A percentile compares a stretch with the other conserved stretches of the same genome.
Evolutionary conservation across 805 yeast genomes (phyloP).

Genomic region (Cephaloascus fragrans): DNA sequence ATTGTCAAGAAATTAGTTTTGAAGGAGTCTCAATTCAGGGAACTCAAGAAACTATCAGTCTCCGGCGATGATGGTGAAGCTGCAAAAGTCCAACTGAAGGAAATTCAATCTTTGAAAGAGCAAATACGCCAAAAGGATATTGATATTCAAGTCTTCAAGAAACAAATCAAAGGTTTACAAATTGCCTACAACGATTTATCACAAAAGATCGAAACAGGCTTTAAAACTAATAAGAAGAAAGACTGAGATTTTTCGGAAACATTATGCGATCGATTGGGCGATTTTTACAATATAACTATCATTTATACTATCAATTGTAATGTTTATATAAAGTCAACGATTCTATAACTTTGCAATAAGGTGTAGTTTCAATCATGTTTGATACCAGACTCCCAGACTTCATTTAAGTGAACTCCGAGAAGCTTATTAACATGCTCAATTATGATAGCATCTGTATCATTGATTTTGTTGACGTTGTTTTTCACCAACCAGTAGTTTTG

Average conservation of each 20-base stretch:
- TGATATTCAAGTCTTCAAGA: constrained; percentile 36
- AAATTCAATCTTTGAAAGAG: constrained; percentile 22
- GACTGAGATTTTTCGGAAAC: too few species aligned
- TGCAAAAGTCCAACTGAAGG: constrained; percentile 7
- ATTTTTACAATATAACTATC: too few species aligned
- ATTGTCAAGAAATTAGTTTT: constrained; percentile 42
- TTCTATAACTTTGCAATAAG: too few species aligned
- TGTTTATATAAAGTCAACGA: too few species aligned
- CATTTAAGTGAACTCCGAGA: constrained; percentile 49
- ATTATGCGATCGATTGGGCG: too few species aligned
- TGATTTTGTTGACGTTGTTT: constrained; percentile 18
- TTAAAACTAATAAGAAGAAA: constrained; percentile 12
- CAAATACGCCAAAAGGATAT: constrained; percentile 27
- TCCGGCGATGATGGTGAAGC: neutral
- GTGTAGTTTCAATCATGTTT: constrained; percentile 1
- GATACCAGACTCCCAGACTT: constrained; percentile 49
- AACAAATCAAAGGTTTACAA: constrained; percentile 44
- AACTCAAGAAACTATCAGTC: neutral
- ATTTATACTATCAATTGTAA: too few species aligned
- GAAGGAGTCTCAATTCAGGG: constrained; percentile 13
- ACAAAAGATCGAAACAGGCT: neutral
- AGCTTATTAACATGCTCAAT: constrained; percentile 30
- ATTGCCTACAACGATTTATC: constrained; percentile 34
- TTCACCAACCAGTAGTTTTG: constrained; percentile 42
- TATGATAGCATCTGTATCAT: constrained; percentile 30